Evolutionary conservation across 2,329 filamentous ascomycete genomes (phyloP).

Genomic region (Immersiporthe knoxdaviesiana): DNA sequence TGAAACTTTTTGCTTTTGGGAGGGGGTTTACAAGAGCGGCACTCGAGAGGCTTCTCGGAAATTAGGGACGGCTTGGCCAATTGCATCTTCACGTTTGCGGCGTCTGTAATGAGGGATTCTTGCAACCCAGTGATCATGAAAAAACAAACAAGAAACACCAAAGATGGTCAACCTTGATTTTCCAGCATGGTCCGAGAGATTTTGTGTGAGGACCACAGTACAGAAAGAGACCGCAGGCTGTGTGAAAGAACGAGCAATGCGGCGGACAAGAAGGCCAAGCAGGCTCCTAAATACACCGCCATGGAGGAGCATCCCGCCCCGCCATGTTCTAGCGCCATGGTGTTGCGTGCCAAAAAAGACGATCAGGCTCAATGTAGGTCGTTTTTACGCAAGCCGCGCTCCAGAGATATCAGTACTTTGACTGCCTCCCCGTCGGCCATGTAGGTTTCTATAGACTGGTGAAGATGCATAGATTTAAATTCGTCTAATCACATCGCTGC

Average conservation of each 20-base stretch:
- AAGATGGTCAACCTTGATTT: conserved; percentile 25
- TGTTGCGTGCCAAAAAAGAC: neutral
- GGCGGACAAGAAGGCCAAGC: neutral
- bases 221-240: conserved; percentile 9
- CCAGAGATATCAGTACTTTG: neutral
- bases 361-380: neutral
- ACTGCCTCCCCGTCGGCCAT: neutral
- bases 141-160: conserved; percentile 32
- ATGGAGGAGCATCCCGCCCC: conserved; percentile 8
- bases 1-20: conserved; percentile 31
- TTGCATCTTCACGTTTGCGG: conserved; percentile 70
- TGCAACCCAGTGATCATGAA: conserved; percentile 56
- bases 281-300: conserved; percentile 8
- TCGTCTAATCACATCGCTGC: neutral
- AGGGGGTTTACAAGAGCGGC: conserved; percentile 32
- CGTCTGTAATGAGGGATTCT: conserved; percentile 64
- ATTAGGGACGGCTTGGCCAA: conserved; percentile 57
- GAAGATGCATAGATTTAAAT: neutral
- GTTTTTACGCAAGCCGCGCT: neutral
- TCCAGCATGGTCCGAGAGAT: conserved; percentile 14
- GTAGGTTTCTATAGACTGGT: neutral
- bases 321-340: neutral
- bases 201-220: conserved; percentile 1
- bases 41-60: conserved; percentile 28
- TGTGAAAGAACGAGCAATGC: conserved; percentile 19